Evolutionary conservation across 495 filamentous ascomycete genomes (phyloP).

Genomic region (Penicillium fimorum): DNA sequence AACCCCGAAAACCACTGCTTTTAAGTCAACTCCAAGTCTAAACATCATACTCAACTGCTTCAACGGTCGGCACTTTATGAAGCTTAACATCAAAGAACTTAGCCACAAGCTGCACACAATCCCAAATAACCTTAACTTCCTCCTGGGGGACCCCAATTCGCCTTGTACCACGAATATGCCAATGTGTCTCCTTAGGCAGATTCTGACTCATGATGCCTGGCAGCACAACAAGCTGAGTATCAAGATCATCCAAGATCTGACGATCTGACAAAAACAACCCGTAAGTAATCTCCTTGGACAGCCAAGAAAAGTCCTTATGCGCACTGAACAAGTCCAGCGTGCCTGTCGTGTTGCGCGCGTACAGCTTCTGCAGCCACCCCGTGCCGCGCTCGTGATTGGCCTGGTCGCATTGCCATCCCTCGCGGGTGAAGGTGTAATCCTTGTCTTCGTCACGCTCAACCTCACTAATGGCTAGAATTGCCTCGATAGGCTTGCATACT

Average conservation of each 20-base stretch:
- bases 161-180: conserved; percentile 57
- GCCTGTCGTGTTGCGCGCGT: conserved; percentile 33
- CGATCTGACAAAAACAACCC: conserved; percentile 57
- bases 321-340: conserved; percentile 45
- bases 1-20: background rate
- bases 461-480: conserved; percentile 46
- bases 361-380: conserved; percentile 47
- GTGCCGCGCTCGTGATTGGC: conserved; percentile 47
- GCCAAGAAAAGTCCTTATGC: conserved; percentile 50
- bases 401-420: conserved; percentile 43
- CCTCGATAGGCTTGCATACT: conserved; percentile 53
- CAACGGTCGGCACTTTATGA: conserved; percentile 50
- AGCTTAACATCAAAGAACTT: conserved; percentile 35
- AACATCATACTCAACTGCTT: conserved; percentile 45
- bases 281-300: conserved; percentile 51
- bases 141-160: conserved; percentile 50
- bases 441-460: conserved; percentile 51
- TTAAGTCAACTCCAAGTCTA: conserved; percentile 5
- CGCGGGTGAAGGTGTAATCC: conserved; percentile 48
- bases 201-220: conserved; percentile 61
- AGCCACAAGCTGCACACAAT: conserved; percentile 40
- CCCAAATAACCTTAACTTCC: conserved; percentile 48
- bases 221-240: conserved; percentile 56
- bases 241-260: conserved; percentile 48
- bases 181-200: conserved; percentile 49